Evolutionary conservation across 306 rosid species (phyloP).

Genomic region (Biancaea sappan): DNA sequence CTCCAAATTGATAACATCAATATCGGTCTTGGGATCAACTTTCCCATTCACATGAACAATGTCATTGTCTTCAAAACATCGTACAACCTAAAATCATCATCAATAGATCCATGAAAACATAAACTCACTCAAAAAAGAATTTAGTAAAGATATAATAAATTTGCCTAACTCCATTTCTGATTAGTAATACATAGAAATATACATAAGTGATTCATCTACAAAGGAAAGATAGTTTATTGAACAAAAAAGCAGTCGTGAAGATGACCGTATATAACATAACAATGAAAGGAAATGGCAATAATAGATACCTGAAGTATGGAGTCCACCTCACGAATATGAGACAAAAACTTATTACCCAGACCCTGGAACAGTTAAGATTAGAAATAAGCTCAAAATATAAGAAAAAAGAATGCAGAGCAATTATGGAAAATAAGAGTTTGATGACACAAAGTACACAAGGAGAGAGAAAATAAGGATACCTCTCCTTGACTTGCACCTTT

Average conservation of each 20-base stretch:
- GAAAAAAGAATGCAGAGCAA: background rate
- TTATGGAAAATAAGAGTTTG: background rate
- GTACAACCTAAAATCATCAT: conserved; percentile 65
- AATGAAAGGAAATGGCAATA: conserved; percentile 20
- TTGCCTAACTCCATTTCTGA: background rate
- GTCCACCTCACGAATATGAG: conserved; percentile 97
- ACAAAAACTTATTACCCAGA: conserved; percentile 86
- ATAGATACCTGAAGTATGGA: conserved; percentile 85
- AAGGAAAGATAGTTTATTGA: background rate
- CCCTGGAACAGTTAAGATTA: conserved; percentile 65
- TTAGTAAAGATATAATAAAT: background rate
- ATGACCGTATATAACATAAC: conserved; percentile 20
- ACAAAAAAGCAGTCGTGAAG: conserved; percentile 13
- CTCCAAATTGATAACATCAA: conserved; percentile 92
- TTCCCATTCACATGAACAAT: conserved; percentile 90
- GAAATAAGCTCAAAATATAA: conserved; percentile 22
- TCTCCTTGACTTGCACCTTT: conserved; percentile 99
- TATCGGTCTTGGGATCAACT: conserved; percentile 89
- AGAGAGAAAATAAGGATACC: conserved; percentile 48
- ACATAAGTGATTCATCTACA: conserved; percentile 1
- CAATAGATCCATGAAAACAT: conserved; percentile 30
- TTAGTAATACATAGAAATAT: conserved; percentile 12
- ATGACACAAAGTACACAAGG: conserved; percentile 25
- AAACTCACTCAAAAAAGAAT: conserved; percentile 5
- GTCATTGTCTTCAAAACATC: conserved; percentile 96